Base-by-base conservation (phyloP, 805 yeast species). In the Candida sanyiensis region DNA sequence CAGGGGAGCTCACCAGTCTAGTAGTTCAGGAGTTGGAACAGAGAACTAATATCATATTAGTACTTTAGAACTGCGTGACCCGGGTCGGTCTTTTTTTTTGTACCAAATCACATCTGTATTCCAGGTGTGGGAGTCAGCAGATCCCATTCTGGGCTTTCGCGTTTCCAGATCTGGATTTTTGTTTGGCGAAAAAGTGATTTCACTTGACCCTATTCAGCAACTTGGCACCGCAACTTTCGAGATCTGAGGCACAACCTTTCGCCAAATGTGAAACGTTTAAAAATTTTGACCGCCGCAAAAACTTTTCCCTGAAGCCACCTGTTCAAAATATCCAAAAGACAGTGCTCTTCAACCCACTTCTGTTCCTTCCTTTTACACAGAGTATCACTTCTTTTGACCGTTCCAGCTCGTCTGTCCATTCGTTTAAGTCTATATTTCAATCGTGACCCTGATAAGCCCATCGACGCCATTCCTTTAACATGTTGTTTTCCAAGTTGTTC, bases 401-500 rank as follows among this genome's bases (percentile, higher is more conserved):
- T 11, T 29, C 16, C 25, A 38, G 34, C 47, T 43, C 42, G 31
- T 35, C 41, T 38, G 34, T 40, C 39, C 37, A 28, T 15, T 30
- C 42, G 13, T 34, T 34, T 24, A n/a, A 13, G 26, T 15, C 11
- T 6, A 17, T 10, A 25, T 25, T 20, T 23, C 36, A 19, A 11
- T 31, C 23, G 20, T 18, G n/a, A n/a, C n/a, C n/a, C n/a, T n/a
- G n/a, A n/a, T n/a, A n/a, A n/a, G n/a, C n/a, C n/a, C n/a, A n/a
- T n/a, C n/a, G n/a, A n/a, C n/a, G n/a, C n/a, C n/a, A n/a, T n/a
- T n/a, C n/a, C n/a, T n/a, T n/a, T n/a, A 30, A 30, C 20, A 75
- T 73, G 79, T 70, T 72, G 61, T 71, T 77, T 56, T 54, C 75
- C 52, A 68, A 66, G 50, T 61, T 72, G 38, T 43, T 69, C 40